A percentile compares a stretch with the other conserved stretches of the same genome.
These are phyloP conservation scores for Trypanosomatidae sp. DNA, from an alignment of 208 protist species.

Conservation along the genomic window DNA sequence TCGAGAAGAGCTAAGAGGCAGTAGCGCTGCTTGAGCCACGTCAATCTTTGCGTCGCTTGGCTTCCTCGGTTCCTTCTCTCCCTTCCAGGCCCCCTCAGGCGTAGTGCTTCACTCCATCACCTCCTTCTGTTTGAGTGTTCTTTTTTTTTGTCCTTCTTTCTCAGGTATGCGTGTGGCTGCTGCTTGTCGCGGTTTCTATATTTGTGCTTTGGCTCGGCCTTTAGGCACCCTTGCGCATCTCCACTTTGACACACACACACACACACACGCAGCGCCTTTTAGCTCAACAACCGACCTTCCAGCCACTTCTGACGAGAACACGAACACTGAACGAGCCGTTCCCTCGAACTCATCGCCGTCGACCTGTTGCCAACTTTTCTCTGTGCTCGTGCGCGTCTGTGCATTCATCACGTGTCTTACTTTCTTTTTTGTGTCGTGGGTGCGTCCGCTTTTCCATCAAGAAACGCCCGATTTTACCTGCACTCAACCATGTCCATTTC, in stretches of 20 bases:
- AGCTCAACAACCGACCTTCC: not conserved
- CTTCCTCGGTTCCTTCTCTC: not conserved
- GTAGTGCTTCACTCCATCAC: not conserved
- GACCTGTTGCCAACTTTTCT: too few species aligned
- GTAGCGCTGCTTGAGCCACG: not conserved
- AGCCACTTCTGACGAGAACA: too few species aligned
- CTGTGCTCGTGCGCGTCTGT: not conserved
- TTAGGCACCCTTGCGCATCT: not conserved
- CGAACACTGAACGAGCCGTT: not conserved
- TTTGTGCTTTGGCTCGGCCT: not conserved
- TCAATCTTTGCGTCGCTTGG: not conserved
- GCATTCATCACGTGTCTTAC: not conserved
- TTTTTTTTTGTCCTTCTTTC: not conserved
- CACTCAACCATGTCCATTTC: slow-evolving; percentile 85
- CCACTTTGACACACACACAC: not conserved
- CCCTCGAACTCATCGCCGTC: not conserved
- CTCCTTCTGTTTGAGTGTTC: not conserved
- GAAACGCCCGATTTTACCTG: not conserved
- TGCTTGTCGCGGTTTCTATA: not conserved
- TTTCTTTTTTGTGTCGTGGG: slow-evolving; percentile 5
- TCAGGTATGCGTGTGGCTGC: not conserved
- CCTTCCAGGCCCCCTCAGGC: not conserved
- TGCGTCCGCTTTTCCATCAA: not conserved
- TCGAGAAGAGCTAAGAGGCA: not conserved
- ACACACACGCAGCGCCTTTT: not conserved